Conservation (phyloP, 352 stramenopile species). For the Phytophthora sojae region DNA sequence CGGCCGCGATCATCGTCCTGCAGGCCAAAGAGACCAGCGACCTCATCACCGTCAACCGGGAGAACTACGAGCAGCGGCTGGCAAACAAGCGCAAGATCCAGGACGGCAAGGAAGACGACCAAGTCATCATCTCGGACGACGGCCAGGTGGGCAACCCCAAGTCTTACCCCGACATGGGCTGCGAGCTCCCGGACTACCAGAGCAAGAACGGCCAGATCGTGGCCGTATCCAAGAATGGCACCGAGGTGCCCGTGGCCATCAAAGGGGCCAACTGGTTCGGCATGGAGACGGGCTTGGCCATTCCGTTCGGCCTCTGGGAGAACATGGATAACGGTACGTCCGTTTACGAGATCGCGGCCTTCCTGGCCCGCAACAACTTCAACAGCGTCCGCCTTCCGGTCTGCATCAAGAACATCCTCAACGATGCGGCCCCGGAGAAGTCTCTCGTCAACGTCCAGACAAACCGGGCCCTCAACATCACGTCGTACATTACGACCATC, state of each 20-base stretch:
- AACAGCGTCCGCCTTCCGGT: conserved; percentile 67
- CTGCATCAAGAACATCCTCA: conserved; percentile 68
- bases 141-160: conserved; percentile 64
- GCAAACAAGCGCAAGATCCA: conserved; percentile 49
- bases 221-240: conserved; percentile 59
- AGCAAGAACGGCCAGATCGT: conserved; percentile 66
- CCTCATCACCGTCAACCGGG: conserved; percentile 19
- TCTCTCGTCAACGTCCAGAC: conserved; percentile 68
- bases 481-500: conserved; percentile 65
- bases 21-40: conserved; percentile 46
- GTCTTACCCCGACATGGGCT: conserved; percentile 57
- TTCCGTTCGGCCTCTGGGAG: conserved; percentile 76
- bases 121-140: conserved; percentile 58
- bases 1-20: conserved; percentile 48
- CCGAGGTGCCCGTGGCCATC: conserved; percentile 58
- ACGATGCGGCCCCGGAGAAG: conserved; percentile 51
- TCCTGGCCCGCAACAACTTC: conserved; percentile 75
- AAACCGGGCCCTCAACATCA: conserved; percentile 72
- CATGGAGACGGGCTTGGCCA: conserved; percentile 67
- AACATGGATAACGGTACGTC: conserved; percentile 74
- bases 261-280: conserved; percentile 83
- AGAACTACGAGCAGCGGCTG: conserved; percentile 35
- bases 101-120: conserved; percentile 42
- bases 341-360: conserved; percentile 67
- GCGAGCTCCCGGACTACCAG: conserved; percentile 63